Base-by-base conservation (phyloP, 129 eudicot genomes). In the Flaveria linearis region DNA sequence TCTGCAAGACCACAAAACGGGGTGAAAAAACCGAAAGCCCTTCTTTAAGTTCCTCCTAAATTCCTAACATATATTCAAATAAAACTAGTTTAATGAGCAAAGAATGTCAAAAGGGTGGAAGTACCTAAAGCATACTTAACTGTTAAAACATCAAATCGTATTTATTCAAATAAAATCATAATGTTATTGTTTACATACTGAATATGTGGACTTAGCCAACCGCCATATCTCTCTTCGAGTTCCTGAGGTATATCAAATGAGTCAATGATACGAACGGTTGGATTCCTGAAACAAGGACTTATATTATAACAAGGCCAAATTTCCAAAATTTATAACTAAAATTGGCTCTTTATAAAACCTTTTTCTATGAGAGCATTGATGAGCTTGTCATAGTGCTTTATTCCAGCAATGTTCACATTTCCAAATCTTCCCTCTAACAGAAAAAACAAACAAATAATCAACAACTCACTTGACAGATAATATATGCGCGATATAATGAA, bases 171-270 rank as follows among this genome's bases (percentile, higher is more conserved):
- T 20, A 12, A 52, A 56, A 20, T 6, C 7, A 50, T 51, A 23
- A 68, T 11, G 42, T 11, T 15, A 45, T 42, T n/a, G n/a, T 20
- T 7, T 11, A 74, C 84, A 72, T 83, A 88, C 97, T 49, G 85
- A 36, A 88, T 42, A 57, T 77, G 50, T 15, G 90, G 81, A 72
- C 95, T 91, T 57, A 91, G 92, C 96, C 92, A 87, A 77, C 87
- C 87, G 56, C 96, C 92, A 82, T 87, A 91, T 85, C 83, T 85
- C 53, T 91, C 90, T 81, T 88, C 97, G 45, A 91, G 88, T 82
- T 87, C 91, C 68, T 89, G 91, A 75, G 97, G 97, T 46, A 91
- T 82, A 64, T 91, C 96, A 71, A 89, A 78, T 89, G 97, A 51
- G 74, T 74, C 81, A 91, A 68, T 17, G 95, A 72, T 36, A 91